A percentile compares a stretch with the other conserved stretches of the same genome.
These are phyloP conservation scores for Yamagishiella unicocca DNA, from an alignment of 139 green algal species.

Conservation along the genomic window DNA sequence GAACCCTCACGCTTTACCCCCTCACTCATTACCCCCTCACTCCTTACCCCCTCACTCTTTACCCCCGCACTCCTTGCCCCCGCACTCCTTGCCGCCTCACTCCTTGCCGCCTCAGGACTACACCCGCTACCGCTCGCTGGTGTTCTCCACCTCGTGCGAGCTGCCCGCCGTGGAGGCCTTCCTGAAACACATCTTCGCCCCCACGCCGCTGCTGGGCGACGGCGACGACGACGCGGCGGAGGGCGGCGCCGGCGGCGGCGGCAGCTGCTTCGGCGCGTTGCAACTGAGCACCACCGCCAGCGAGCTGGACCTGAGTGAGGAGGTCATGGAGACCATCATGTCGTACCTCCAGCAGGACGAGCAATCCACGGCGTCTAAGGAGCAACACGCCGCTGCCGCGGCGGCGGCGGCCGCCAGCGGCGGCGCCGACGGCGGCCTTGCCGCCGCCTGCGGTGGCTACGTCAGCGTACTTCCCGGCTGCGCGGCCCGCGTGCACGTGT, in stretches of 20 bases:
- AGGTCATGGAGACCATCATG: slow-evolving; percentile 84
- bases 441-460: slow-evolving; percentile 34
- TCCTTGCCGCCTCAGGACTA: slow-evolving; percentile 27
- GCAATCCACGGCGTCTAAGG: too few species aligned
- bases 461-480: slow-evolving; percentile 61
- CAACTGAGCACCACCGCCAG: slow-evolving; percentile 29
- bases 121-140: slow-evolving; percentile 45
- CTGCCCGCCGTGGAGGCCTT: slow-evolving; percentile 61
- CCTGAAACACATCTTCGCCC: slow-evolving; percentile 67
- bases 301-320: slow-evolving; percentile 76
- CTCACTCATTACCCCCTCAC: too few species aligned
- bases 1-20: too few species aligned
- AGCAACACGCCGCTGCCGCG: background rate
- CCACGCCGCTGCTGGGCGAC: slow-evolving; percentile 9
- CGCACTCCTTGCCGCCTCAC: too few species aligned
- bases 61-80: background rate
- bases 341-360: slow-evolving; percentile 75
- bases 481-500: slow-evolving; percentile 51
- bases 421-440: background rate
- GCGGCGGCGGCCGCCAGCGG: background rate
- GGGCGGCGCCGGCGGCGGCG: background rate
- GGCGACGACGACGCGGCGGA: background rate
- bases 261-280: slow-evolving; percentile 60
- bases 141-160: slow-evolving; percentile 59
- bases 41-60: too few species aligned